Conservation (phyloP, 805 yeast genomes). For the Dipodascopsis tothii region DNA sequence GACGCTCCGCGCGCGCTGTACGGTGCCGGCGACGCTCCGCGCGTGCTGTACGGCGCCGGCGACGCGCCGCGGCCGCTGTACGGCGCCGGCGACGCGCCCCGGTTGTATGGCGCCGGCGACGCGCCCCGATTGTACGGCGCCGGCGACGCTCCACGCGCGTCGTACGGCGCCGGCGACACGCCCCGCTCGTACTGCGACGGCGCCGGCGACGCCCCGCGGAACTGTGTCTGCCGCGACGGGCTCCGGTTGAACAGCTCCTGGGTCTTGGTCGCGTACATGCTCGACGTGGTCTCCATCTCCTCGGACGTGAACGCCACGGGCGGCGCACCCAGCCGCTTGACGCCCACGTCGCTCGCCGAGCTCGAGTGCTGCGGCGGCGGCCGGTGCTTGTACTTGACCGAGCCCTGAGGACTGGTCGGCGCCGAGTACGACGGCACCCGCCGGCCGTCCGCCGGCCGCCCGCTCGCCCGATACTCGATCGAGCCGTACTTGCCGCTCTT, state of each 20-base stretch:
- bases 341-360: background rate
- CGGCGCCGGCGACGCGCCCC: no score
- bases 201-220: slow-evolving; percentile 1
- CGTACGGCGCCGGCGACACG: no score
- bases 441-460: slow-evolving; percentile 5
- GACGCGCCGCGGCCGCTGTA: no score
- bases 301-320: slow-evolving; percentile 31
- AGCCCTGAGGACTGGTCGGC: slow-evolving; percentile 25
- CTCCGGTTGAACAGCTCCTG: slow-evolving; percentile 20
- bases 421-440: slow-evolving; percentile 27
- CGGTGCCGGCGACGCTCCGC: no score
- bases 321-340: slow-evolving; percentile 26
- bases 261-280: slow-evolving; percentile 26
- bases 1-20: no score
- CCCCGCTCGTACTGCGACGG: background rate
- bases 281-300: slow-evolving; percentile 37
- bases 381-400: slow-evolving; percentile 3
- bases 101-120: no score
- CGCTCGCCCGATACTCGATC: background rate
- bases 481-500: slow-evolving; percentile 1
- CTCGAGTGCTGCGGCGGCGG: slow-evolving; percentile 9
- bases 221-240: background rate
- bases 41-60: no score
- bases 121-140: no score
- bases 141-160: no score